phyloP scores from a whole-genome alignment of 805 yeast genomes.

The Kodamaea laetipori region DNA sequence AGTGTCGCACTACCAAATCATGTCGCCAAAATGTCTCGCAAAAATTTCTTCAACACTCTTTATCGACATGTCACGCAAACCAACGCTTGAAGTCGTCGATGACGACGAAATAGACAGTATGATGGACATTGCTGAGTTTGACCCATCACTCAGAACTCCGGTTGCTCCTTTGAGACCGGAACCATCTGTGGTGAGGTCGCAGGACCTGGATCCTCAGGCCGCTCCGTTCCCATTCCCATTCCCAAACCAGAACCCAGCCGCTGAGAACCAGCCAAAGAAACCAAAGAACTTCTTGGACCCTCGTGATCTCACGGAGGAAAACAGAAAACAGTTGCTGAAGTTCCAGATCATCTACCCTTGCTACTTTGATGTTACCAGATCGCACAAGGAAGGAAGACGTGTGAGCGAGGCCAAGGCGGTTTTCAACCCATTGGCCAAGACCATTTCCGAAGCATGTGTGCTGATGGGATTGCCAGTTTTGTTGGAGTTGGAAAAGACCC shows the following conservation, averaged over 20 bases:
- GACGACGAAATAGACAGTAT: constrained; percentile 86
- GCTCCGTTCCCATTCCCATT: constrained; percentile 26
- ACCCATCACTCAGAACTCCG: constrained; percentile 64
- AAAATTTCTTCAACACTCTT: constrained; percentile 7
- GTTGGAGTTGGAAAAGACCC: constrained; percentile 79
- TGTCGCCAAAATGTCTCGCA: constrained; percentile 6
- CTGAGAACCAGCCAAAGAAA: constrained; percentile 9
- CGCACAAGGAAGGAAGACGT: constrained; percentile 82
- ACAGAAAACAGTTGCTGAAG: constrained; percentile 61
- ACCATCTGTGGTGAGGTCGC: constrained; percentile 63
- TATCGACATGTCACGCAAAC: constrained; percentile 48
- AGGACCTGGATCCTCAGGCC: constrained; percentile 42
- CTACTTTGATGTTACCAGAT: constrained; percentile 79
- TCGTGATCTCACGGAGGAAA: constrained; percentile 50
- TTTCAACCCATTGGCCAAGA: constrained; percentile 83
- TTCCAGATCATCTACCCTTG: constrained; percentile 87
- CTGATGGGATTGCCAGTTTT: constrained; percentile 43
- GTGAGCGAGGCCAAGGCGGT: constrained; percentile 71
- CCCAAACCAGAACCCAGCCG: constrained; percentile 1
- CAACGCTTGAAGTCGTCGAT: constrained; percentile 73
- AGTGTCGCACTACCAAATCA: not conserved
- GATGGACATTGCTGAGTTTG: constrained; percentile 92
- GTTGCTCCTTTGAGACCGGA: constrained; percentile 64
- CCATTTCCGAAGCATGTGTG: constrained; percentile 73
- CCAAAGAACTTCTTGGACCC: constrained; percentile 33